These are phyloP conservation scores for Flaveria brownii DNA, from an alignment of 129 eudicot genomes.

Conservation along the genomic window DNA sequence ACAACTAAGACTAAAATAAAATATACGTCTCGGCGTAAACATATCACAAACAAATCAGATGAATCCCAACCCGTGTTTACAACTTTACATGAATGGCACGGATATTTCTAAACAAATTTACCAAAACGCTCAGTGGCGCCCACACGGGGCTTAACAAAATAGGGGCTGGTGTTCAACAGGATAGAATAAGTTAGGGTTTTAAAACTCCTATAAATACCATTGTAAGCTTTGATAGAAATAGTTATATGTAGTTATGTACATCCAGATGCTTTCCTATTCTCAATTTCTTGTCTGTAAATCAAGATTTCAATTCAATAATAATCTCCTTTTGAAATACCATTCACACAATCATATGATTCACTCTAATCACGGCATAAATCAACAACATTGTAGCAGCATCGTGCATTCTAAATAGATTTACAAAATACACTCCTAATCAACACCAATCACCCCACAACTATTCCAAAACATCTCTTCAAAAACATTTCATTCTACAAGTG, in stretches of 20 bases:
- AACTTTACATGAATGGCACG: slow-evolving; percentile 6
- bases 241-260: background rate
- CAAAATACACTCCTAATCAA: background rate
- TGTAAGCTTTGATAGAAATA: background rate
- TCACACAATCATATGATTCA: background rate
- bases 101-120: background rate
- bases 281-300: background rate
- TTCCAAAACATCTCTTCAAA: background rate
- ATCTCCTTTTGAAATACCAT: background rate
- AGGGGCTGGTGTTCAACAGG: background rate
- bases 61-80: background rate
- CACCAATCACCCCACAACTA: slow-evolving; percentile 14
- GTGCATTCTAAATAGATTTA: no score
- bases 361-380: slow-evolving; percentile 17
- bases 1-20: background rate
- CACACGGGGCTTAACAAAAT: background rate
- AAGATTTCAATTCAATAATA: background rate
- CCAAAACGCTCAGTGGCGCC: background rate
- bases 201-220: background rate
- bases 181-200: background rate
- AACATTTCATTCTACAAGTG: background rate
- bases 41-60: slow-evolving; percentile 15
- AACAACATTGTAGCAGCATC: background rate
- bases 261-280: background rate
- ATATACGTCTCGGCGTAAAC: background rate